Conservation (phyloP, 192 early-diverging fungal genomes). For the Geranomyces michiganensis region DNA sequence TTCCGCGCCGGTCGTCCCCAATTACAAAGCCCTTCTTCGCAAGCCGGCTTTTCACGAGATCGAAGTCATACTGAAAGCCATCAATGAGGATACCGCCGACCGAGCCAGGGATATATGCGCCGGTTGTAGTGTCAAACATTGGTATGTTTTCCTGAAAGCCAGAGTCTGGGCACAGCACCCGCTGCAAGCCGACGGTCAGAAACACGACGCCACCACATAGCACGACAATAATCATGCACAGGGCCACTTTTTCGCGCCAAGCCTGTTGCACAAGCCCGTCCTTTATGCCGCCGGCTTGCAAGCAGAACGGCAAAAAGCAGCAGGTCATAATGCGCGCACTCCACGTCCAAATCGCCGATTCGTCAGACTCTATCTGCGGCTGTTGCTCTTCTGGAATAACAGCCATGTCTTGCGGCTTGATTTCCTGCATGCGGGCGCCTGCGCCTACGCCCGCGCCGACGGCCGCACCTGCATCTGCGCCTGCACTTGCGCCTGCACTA, state of each 20-base stretch:
- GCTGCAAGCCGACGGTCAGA: conserved; percentile 50
- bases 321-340: conserved; percentile 37
- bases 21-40: conserved; percentile 1
- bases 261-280: conserved; percentile 46
- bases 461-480: too few relatives aligned
- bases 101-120: not conserved
- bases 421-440: not conserved
- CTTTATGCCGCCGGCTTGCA: conserved; percentile 30
- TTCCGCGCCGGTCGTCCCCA: conserved; percentile 17
- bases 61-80: conserved; percentile 31
- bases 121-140: conserved; percentile 23
- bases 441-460: too few relatives aligned
- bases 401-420: not conserved
- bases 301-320: conserved; percentile 34
- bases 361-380: too few relatives aligned
- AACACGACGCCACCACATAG: conserved; percentile 47
- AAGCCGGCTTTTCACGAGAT: not conserved
- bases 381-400: too few relatives aligned
- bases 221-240: conserved; percentile 48
- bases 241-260: conserved; percentile 53
- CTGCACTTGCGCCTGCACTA: too few relatives aligned
- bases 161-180: conserved; percentile 17
- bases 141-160: not conserved
- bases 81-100: conserved; percentile 17
- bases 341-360: conserved; percentile 31